Percentiles rank a stretch among this genome's conserved stretches.
Conservation (phyloP, 345 rosid genomes). For the Eucalyptus sp. region DNA sequence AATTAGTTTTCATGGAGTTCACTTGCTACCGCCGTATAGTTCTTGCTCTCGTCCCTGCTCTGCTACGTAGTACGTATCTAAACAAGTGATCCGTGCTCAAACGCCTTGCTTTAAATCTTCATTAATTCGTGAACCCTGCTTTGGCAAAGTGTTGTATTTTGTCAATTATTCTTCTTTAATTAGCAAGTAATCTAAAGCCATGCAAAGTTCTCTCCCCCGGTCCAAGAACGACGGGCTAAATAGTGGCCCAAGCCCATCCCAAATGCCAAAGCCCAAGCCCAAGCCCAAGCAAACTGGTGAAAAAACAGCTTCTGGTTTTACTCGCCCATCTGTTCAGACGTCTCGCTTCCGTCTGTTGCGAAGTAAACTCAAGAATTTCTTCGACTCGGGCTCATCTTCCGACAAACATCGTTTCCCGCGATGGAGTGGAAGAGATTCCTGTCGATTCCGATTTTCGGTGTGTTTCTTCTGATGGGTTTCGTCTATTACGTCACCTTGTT, state of each 20-base stretch:
- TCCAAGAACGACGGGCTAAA: neutral
- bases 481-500: slow-evolving; percentile 2
- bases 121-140: neutral
- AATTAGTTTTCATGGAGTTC: neutral
- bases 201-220: neutral
- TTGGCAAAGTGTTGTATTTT: neutral
- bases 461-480: slow-evolving; percentile 1
- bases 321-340: neutral
- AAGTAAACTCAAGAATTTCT: neutral
- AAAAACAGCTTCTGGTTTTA: neutral
- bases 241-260: neutral
- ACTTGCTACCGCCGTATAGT: neutral
- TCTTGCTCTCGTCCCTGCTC: neutral
- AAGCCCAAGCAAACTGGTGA: neutral
- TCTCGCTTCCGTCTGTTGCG: neutral
- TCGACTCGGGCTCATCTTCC: neutral
- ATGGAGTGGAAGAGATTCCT: neutral
- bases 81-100: neutral
- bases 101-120: neutral
- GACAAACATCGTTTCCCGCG: neutral
- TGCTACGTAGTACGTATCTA: neutral
- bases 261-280: neutral
- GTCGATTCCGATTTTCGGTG: neutral
- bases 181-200: neutral
- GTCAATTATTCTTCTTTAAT: neutral